Evolutionary conservation across 2,329 filamentous ascomycete genomes (phyloP).

Genomic region (Colletotrichum nymphaeae): DNA sequence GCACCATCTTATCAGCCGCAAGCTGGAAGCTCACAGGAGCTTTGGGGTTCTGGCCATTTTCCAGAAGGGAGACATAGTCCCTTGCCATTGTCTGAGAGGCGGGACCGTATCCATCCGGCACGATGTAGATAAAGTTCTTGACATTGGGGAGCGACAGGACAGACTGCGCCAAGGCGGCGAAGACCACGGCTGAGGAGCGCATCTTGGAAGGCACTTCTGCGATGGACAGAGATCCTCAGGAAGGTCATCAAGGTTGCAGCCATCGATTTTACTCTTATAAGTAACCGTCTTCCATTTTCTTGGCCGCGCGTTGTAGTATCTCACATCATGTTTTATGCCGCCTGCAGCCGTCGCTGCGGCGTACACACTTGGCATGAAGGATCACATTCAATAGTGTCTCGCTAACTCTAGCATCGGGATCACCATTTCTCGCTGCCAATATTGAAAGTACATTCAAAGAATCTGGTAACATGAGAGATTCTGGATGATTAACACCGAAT

Average conservation of each 20-base stretch:
- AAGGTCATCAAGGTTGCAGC: background rate
- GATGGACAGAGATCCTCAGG: background rate
- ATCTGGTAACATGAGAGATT: background rate
- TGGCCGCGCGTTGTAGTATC: background rate
- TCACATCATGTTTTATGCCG: background rate
- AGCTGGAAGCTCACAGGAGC: conserved; percentile 38
- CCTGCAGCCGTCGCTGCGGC: background rate
- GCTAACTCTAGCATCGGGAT: background rate
- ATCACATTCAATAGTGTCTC: conserved; percentile 11
- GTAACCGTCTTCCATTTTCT: background rate
- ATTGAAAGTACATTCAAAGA: background rate
- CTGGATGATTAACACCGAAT: conserved; percentile 7
- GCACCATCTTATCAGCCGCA: conserved; percentile 38
- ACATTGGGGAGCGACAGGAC: conserved; percentile 30
- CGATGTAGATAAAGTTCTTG: conserved; percentile 48
- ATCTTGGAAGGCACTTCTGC: conserved; percentile 14
- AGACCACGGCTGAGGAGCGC: conserved; percentile 21
- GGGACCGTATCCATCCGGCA: conserved; percentile 45
- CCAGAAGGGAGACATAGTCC: conserved; percentile 39
- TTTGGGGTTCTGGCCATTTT: conserved; percentile 37
- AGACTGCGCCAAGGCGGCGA: conserved; percentile 21
- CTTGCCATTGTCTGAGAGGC: conserved; percentile 45
- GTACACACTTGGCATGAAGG: conserved; percentile 10
- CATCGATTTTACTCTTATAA: background rate
- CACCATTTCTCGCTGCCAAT: background rate